Conservation (phyloP, 306 rosid species). For the Prunus mira region DNA sequence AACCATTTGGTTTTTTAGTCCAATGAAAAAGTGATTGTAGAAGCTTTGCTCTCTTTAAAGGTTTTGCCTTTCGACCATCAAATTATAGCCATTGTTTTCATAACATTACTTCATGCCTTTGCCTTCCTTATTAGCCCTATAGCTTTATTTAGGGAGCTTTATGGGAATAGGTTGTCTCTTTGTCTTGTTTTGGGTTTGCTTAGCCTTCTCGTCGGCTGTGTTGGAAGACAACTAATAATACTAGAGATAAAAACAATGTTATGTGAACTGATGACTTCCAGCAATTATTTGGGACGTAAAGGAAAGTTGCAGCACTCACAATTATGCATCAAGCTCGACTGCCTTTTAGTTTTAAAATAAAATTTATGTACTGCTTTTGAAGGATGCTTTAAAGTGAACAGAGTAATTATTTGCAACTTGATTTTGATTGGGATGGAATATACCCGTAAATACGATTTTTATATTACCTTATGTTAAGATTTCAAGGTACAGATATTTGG, state of each 20-base stretch:
- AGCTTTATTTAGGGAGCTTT: not conserved
- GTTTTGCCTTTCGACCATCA: not conserved
- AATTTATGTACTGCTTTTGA: not conserved
- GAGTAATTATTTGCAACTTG: no score
- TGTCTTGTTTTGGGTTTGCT: slow-evolving; percentile 7
- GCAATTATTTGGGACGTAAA: not conserved
- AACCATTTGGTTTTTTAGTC: not conserved
- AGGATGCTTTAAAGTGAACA: not conserved
- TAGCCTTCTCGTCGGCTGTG: not conserved
- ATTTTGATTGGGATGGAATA: no score
- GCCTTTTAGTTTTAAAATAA: not conserved
- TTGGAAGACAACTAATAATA: slow-evolving; percentile 3
- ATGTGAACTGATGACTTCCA: not conserved
- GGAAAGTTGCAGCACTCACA: not conserved
- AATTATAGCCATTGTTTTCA: not conserved
- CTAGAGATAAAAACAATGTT: not conserved
- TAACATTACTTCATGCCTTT: not conserved
- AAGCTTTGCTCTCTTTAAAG: not conserved
- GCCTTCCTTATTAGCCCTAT: not conserved
- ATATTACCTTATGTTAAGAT: no score
- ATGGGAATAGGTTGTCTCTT: not conserved
- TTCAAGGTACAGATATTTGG: rapidly evolving
- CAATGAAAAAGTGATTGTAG: slow-evolving; percentile 4
- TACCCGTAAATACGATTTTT: no score
- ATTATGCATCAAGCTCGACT: not conserved